Percentiles rank a stretch among this genome's conserved stretches.
Conservation (phyloP, 345 rosid species). For the Populus euphratica region DNA sequence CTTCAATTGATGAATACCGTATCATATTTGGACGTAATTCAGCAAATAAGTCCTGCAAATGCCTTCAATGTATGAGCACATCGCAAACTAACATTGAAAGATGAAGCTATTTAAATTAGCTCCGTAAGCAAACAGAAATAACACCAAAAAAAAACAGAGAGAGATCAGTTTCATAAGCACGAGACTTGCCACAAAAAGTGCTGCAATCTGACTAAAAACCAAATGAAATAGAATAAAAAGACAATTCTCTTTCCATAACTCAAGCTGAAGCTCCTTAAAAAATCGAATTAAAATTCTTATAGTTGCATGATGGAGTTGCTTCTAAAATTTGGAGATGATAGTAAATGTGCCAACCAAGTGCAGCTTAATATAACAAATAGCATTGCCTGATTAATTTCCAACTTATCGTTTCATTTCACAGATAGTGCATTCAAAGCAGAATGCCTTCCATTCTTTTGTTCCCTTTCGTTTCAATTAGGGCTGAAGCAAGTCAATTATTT, state of each 20-base stretch:
- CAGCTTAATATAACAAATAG: neutral
- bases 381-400: neutral
- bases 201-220: too few species aligned
- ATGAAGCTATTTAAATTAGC: neutral
- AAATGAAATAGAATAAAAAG: neutral
- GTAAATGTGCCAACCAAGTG: neutral
- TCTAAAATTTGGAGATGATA: neutral
- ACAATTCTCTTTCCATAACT: neutral
- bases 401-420: neutral
- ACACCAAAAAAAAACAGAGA: neutral
- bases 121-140: neutral
- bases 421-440: neutral
- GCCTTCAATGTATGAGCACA: slow-evolving; percentile 23
- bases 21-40: slow-evolving; percentile 85
- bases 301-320: neutral
- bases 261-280: neutral
- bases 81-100: neutral
- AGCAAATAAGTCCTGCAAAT: slow-evolving; percentile 82
- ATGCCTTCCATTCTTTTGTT: neutral
- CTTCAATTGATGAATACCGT: slow-evolving; percentile 70
- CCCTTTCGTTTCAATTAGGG: neutral
- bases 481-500: neutral
- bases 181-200: neutral
- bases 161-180: neutral
- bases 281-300: neutral